phyloP scores from a whole-genome alignment of 768 basidiomycete species.

The Auricularia cornea region DNA sequence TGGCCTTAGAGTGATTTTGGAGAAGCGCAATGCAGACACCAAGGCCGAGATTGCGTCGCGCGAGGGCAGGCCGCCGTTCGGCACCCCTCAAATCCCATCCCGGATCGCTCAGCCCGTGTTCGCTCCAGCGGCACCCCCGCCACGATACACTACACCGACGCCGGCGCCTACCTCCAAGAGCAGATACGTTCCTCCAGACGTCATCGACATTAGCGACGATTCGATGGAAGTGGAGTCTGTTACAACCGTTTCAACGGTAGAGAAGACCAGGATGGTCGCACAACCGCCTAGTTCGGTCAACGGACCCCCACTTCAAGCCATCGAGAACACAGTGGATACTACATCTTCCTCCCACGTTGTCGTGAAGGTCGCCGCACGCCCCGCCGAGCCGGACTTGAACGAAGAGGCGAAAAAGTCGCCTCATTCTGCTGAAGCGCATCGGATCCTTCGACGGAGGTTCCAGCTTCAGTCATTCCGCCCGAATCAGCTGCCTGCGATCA shows the following conservation, averaged over 20 bases:
- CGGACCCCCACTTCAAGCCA: slow-evolving; percentile 2
- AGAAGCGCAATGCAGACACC: slow-evolving; percentile 32
- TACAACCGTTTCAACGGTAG: slow-evolving; percentile 5
- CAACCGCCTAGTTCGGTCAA: background rate
- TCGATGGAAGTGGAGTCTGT: slow-evolving; percentile 14
- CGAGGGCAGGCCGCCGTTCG: background rate
- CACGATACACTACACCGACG: slow-evolving; percentile 29
- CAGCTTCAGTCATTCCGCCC: slow-evolving; percentile 57
- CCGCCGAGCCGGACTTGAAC: slow-evolving; percentile 1
- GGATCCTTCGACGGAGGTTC: slow-evolving; percentile 52
- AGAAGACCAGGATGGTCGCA: background rate
- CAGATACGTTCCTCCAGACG: slow-evolving; percentile 25
- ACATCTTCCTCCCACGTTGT: slow-evolving; percentile 2
- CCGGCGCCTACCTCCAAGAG: slow-evolving; percentile 37
- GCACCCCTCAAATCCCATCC: background rate
- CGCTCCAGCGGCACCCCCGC: slow-evolving; percentile 7
- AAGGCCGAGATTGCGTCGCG: slow-evolving; percentile 23
- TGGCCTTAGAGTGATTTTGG: slow-evolving; percentile 25
- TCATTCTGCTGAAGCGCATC: slow-evolving; percentile 44
- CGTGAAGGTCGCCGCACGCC: background rate
- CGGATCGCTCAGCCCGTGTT: background rate
- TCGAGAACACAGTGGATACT: slow-evolving; percentile 22
- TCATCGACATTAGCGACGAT: slow-evolving; percentile 25
- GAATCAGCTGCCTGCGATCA: slow-evolving; percentile 84
- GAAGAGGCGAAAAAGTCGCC: slow-evolving; percentile 8